Evolutionary conservation across 83 land plant species (phyloP).

Genomic region (Larix sibirica): DNA sequence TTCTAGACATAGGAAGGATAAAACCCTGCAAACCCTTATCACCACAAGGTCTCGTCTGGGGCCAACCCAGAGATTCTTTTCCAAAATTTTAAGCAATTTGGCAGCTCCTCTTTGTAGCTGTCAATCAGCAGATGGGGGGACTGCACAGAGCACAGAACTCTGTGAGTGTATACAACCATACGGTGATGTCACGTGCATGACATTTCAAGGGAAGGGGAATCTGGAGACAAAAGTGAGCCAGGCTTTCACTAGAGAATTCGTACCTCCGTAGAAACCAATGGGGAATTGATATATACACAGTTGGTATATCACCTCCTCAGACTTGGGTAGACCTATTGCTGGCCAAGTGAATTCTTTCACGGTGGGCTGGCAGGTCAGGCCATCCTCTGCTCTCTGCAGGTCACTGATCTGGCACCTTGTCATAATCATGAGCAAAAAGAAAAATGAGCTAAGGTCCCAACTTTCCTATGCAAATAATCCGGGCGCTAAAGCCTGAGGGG

Average conservation of each 20-base stretch:
- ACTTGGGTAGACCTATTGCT: no score
- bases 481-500: no score
- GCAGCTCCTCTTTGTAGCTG: background rate
- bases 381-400: no score
- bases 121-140: background rate
- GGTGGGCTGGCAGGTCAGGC: background rate
- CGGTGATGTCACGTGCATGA: constrained; percentile 10
- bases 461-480: no score
- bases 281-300: background rate
- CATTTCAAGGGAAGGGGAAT: background rate
- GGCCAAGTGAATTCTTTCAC: background rate
- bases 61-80: background rate
- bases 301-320: background rate
- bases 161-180: background rate
- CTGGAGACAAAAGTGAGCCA: background rate
- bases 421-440: no score
- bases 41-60: background rate
- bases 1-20: no score
- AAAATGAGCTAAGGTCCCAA: no score
- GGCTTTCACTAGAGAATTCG: background rate
- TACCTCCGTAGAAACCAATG: background rate
- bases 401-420: no score
- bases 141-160: constrained; percentile 6
- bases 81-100: background rate
- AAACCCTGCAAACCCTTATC: background rate